These are phyloP conservation scores for Puccinia polysora DNA, from an alignment of 1,284 basidiomycete genomes.

Conservation along the genomic window DNA sequence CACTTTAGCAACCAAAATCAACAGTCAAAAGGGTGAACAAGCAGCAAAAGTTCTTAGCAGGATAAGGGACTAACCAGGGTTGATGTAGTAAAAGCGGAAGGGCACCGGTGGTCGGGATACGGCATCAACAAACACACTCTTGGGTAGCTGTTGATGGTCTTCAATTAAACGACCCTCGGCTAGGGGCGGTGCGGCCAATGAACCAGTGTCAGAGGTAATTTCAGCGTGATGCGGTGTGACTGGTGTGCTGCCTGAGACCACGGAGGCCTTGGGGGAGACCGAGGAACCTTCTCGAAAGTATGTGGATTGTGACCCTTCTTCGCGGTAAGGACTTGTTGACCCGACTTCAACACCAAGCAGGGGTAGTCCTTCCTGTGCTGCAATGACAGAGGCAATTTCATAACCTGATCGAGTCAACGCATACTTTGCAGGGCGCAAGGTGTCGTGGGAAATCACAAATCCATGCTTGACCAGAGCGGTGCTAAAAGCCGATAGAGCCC, in stretches of 20 bases:
- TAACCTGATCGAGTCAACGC: constrained; percentile 29
- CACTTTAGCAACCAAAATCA: background rate
- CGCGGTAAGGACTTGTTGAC: background rate
- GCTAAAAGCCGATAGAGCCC: background rate
- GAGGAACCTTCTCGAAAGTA: no score
- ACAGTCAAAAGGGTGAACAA: background rate
- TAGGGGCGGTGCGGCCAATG: background rate
- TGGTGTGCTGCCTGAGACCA: no score
- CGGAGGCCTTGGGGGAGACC: no score
- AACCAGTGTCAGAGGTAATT: no score
- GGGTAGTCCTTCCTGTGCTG: constrained; percentile 19
- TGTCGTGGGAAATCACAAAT: constrained; percentile 27
- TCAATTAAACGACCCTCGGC: background rate
- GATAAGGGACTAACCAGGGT: constrained; percentile 4
- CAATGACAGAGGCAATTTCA: constrained; percentile 18
- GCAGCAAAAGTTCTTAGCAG: no score
- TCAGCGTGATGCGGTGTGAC: no score
- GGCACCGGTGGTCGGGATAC: background rate
- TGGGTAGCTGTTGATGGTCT: background rate
- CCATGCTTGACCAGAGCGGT: constrained; percentile 24
- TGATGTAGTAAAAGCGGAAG: constrained; percentile 11
- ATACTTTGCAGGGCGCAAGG: constrained; percentile 30
- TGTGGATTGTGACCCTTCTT: no score
- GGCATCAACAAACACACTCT: constrained; percentile 1
- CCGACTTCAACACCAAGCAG: background rate